Conservation (phyloP, 192 early-diverging fungal genomes). For the Jimgerdemannia lactiflua region DNA sequence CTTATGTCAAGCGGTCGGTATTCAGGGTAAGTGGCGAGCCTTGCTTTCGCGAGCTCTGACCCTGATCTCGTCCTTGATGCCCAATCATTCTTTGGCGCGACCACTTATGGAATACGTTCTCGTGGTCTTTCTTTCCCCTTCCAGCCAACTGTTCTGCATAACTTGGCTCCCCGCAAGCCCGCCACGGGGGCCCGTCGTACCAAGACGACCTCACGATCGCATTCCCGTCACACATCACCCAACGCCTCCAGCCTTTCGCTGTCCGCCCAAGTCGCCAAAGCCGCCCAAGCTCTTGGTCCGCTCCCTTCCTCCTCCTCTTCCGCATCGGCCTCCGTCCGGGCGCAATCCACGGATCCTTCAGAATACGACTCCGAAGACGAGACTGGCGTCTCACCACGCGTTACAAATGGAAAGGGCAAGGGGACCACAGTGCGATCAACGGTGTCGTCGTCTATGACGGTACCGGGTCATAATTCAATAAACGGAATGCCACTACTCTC, state of each 20-base stretch:
- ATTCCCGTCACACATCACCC: neutral
- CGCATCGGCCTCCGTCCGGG: neutral
- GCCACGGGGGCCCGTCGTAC: too few relatives aligned
- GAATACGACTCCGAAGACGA: neutral
- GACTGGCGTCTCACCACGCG: neutral
- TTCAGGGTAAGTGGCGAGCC: neutral
- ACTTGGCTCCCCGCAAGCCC: neutral
- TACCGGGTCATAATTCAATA: neutral
- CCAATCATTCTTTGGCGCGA: too few relatives aligned
- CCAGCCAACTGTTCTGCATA: neutral
- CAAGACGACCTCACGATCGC: neutral
- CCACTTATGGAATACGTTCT: too few relatives aligned
- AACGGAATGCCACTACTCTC: neutral
- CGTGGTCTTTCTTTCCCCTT: neutral
- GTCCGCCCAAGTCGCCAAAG: neutral
- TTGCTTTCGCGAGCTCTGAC: neutral
- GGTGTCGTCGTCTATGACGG: neutral
- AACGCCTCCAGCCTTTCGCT: neutral
- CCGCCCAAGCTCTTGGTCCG: neutral
- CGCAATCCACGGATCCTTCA: neutral
- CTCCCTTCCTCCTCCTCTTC: neutral
- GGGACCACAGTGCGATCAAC: neutral
- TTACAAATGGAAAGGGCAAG: neutral
- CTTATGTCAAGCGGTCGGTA: neutral
- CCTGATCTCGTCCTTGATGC: too few relatives aligned